Base-by-base conservation (phyloP, 2,329 filamentous ascomycete genomes). In the Chalaropsis thielavioides region DNA sequence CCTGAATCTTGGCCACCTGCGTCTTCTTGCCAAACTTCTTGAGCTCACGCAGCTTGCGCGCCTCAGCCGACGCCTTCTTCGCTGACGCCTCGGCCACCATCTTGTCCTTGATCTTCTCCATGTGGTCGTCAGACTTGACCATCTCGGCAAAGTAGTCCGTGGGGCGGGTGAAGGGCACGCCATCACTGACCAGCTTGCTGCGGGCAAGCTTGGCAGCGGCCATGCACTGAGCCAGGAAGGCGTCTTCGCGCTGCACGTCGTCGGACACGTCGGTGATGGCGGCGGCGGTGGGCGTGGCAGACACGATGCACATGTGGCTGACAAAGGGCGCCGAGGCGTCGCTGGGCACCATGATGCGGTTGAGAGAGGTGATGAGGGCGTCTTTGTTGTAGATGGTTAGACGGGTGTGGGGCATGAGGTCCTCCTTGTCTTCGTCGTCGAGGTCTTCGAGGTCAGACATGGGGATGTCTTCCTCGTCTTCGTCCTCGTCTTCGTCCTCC, bases 11-110 rank as follows among this genome's bases (percentile, higher is more conserved):
- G 67, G 92, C 92, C 67, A 96, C 84, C 79, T 99, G 94, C 63
- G 97, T 94, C 75, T 95, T 90, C 80, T 99, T 99, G 74, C 94
- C 94, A 74, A 97, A 99, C 79, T 97, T 99, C 85, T 96, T 97
- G 72, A 97, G 80, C 75, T 99, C 94, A 69, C 94, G 83, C 78
- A 92, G 87, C 77, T 91, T 91, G 74, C 91, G 84, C 6, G 94
- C 94, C 76, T 99, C 94, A 27, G 89, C 86, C 35, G 90, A 83
- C 0, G 94, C 92, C 80, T 96, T 96, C 81, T 96, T 96, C 68
- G 85, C 81, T 11, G 92, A 89, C 0, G 92, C 94, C 72, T 95
- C 90, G 72, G 97, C 92, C 68, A 96, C 82, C 71, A 97, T 79
- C 81, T 95, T 95, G 72, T 87, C 84, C 81, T 95, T 95, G 74